Base-by-base conservation (phyloP, 352 stramenopile species). In the Pythium aquatile region DNA sequence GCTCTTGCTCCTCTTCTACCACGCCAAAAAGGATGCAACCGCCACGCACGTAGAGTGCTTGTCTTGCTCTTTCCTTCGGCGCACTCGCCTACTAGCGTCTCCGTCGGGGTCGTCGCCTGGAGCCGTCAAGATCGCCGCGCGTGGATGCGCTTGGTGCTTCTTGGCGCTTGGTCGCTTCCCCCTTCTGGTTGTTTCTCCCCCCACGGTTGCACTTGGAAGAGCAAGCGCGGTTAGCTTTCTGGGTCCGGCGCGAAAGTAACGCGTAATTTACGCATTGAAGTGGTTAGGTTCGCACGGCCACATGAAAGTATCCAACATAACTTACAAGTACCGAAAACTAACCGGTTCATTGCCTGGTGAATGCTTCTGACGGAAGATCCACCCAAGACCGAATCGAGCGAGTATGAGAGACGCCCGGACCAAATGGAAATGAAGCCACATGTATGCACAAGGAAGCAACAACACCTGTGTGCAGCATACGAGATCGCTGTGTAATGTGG, bases 231-330 rank as follows among this genome's bases (percentile, higher is more conserved):
- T 53, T 37, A 58, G 16, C 8, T 63, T 69, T 54, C 47, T 37
- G 47, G 26, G 47, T 60, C 49, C 8, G 16, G 2, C 0, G 11
- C 17, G 51, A 57, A 57, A 39, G 35, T 65, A 61, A 70, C 63
- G 14, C 30, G 57, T 65, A 70, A 57, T 29, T 42, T 65, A 54
- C 63, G 51, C 62, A 49, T 65, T 65, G 56, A 70, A 70, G 63
- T 65, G 53, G 14, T 44, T 20, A 66, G 20, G 13, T 55, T 55
- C 29, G 28, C 14, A 20, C 17, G 7, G 30, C 20, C 7, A 29
- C 8, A 20, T 65, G 55, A 62, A 70, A 70, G 63, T 70, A 70
- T 70, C 63, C 56, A 65, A 61, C 65, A 70, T 70, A 70, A 56
- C 46, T 70, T 70, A 61, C 63, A 17, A 33, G 47, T 58, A 65